Conservation (phyloP, 257 asterid species). For the Solanum pennellii region DNA sequence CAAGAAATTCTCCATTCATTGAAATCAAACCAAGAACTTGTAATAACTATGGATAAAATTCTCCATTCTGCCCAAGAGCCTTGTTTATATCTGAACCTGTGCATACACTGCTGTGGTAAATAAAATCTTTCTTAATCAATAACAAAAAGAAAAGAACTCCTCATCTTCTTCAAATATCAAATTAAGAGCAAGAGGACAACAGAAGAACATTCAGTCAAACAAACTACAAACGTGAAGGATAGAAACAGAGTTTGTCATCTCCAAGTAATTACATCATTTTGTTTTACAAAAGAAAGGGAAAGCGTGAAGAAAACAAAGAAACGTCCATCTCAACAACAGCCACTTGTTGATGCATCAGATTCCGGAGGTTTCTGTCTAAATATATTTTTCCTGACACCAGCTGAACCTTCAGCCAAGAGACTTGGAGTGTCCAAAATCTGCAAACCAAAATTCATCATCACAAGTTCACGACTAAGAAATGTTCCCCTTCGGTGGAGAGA, state of each 20-base stretch:
- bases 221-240: neutral
- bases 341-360: conserved; percentile 52
- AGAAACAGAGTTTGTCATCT: neutral
- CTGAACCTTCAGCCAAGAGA: conserved; percentile 75
- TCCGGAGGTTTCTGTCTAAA: conserved; percentile 87
- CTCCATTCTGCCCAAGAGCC: neutral
- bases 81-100: neutral
- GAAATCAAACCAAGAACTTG: neutral
- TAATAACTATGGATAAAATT: neutral
- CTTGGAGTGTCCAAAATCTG: conserved; percentile 93
- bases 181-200: neutral
- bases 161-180: neutral
- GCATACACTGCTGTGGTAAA: neutral
- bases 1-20: no score
- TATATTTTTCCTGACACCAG: conserved; percentile 70
- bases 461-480: neutral
- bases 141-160: neutral
- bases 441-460: neutral
- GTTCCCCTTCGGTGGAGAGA: neutral
- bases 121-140: neutral
- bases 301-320: neutral
- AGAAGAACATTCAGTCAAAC: neutral
- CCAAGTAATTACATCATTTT: neutral
- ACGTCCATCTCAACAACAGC: conserved; percentile 59
- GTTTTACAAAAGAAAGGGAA: neutral